phyloP scores from a whole-genome alignment of 139 green algal species.

The Closterium sp. region DNA sequence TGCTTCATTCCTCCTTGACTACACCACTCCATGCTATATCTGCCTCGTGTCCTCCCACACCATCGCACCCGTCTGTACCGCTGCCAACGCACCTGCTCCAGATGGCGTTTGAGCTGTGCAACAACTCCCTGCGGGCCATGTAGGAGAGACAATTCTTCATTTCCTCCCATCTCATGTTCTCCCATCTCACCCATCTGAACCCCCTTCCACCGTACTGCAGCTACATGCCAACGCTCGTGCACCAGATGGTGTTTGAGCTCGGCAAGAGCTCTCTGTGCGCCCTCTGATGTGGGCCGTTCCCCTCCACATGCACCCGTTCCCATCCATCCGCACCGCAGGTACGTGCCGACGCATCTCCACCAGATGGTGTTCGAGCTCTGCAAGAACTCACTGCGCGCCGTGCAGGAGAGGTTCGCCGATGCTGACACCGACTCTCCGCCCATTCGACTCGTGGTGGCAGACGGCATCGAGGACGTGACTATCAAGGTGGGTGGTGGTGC shows the following conservation, averaged over 20 bases:
- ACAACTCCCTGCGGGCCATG: slow-evolving; percentile 90
- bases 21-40: too few species aligned
- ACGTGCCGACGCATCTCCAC: slow-evolving; percentile 93
- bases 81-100: slow-evolving; percentile 93
- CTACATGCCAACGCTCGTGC: slow-evolving; percentile 89
- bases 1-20: too few species aligned
- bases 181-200: too few species aligned
- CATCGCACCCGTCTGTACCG: too few species aligned
- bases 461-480: slow-evolving; percentile 94
- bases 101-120: slow-evolving; percentile 85
- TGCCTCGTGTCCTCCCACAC: too few species aligned
- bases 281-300: too few species aligned
- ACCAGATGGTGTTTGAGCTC: slow-evolving; percentile 89
- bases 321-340: too few species aligned
- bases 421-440: slow-evolving; percentile 72
- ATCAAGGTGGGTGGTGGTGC: slow-evolving; percentile 81
- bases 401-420: slow-evolving; percentile 85
- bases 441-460: slow-evolving; percentile 90
- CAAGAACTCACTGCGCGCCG: slow-evolving; percentile 90
- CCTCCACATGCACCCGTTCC: too few species aligned
- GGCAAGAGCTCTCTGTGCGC: slow-evolving; percentile 92
- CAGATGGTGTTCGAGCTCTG: slow-evolving; percentile 88
- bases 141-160: slow-evolving; percentile 66
- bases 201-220: too few species aligned
- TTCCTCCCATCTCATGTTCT: too few species aligned